These are phyloP conservation scores for Cetradonia linearis DNA, from an alignment of 495 filamentous ascomycete genomes.

Conservation along the genomic window DNA sequence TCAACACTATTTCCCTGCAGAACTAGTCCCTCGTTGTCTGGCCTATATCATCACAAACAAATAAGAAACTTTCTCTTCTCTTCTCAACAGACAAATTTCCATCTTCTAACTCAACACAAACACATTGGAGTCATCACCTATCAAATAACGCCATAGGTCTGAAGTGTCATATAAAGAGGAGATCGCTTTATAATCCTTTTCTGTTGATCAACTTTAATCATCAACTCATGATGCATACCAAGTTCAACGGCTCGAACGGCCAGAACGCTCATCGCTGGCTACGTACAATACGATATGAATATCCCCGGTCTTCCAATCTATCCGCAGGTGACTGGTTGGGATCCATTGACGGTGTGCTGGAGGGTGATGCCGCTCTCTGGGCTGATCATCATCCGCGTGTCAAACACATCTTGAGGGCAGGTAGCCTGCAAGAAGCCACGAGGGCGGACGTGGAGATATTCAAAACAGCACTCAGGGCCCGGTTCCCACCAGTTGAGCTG, in stretches of 20 bases:
- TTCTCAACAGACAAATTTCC: too few relatives aligned
- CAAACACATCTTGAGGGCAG: background rate
- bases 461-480: background rate
- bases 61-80: too few relatives aligned
- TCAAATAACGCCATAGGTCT: too few relatives aligned
- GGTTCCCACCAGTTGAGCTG: background rate
- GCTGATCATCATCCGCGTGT: conserved; percentile 1
- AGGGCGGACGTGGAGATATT: conserved; percentile 1
- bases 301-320: background rate
- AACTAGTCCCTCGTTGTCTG: too few relatives aligned
- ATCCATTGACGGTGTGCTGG: background rate
- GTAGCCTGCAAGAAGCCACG: background rate
- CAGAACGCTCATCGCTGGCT: conserved; percentile 2
- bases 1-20: background rate
- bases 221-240: background rate
- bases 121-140: too few relatives aligned
- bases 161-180: background rate
- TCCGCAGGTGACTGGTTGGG: background rate
- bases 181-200: background rate
- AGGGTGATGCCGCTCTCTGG: conserved; percentile 2
- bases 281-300: background rate
- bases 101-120: too few relatives aligned
- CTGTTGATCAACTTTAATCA: background rate
- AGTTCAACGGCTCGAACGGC: background rate
- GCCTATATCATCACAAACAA: background rate